Percentiles rank a stretch among this genome's conserved stretches.
Evolutionary conservation across 140 eudicot species (phyloP).

Genomic region (Flaveria floridana): DNA sequence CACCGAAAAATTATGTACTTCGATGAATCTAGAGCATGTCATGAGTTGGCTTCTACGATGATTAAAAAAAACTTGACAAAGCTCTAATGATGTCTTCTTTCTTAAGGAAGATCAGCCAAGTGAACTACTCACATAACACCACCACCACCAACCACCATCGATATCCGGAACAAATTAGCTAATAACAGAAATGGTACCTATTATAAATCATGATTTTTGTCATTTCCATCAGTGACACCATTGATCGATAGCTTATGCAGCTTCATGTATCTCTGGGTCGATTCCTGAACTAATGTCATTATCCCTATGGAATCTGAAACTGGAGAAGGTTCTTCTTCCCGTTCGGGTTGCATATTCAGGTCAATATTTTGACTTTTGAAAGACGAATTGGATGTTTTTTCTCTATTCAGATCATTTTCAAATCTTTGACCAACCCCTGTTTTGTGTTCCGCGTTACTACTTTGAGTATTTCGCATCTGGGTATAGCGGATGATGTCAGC

Average conservation of each 20-base stretch:
- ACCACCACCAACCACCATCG: slow-evolving; percentile 1
- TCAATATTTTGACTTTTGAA: slow-evolving; percentile 61
- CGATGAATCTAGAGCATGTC: slow-evolving; percentile 23
- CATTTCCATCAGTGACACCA: slow-evolving; percentile 29
- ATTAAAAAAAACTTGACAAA: slow-evolving; percentile 9
- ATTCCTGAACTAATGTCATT: slow-evolving; percentile 36
- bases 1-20: slow-evolving; percentile 33
- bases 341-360: slow-evolving; percentile 70
- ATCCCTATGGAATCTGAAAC: slow-evolving; percentile 44
- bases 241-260: slow-evolving; percentile 34
- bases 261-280: slow-evolving; percentile 35
- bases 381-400: slow-evolving; percentile 37
- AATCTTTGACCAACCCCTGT: slow-evolving; percentile 18
- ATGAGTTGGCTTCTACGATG: slow-evolving; percentile 29
- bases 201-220: slow-evolving; percentile 23
- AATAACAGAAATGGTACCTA: slow-evolving; percentile 23
- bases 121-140: slow-evolving; percentile 31
- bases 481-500: slow-evolving; percentile 23
- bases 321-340: slow-evolving; percentile 64
- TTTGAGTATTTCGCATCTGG: slow-evolving; percentile 23
- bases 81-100: slow-evolving; percentile 16
- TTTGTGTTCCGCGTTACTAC: slow-evolving; percentile 17
- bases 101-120: slow-evolving; percentile 28
- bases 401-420: slow-evolving; percentile 32
- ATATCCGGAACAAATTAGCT: not conserved